phyloP scores from a whole-genome alignment of 2,329 filamentous ascomycete genomes.

The Colletotrichum orchidophilum region DNA sequence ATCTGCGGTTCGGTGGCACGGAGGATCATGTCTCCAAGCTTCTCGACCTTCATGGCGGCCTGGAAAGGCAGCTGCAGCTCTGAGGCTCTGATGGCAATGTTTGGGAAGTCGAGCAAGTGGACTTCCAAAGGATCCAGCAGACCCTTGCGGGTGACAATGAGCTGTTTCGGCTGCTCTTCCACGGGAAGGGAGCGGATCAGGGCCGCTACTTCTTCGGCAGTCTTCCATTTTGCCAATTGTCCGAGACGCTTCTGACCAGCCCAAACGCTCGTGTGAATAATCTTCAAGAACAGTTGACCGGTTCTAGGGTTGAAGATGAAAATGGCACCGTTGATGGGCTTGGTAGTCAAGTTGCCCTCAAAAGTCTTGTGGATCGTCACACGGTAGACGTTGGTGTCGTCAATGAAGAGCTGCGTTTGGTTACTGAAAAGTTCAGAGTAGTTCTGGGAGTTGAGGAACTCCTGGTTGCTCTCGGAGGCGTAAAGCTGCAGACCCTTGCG shows the following conservation, averaged over 20 bases:
- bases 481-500: slow-evolving; percentile 98
- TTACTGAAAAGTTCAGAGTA: slow-evolving; percentile 99
- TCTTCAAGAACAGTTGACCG: slow-evolving; percentile 97
- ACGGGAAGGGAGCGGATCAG: slow-evolving; percentile 94
- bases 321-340: slow-evolving; percentile 98
- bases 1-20: slow-evolving; percentile 99
- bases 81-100: slow-evolving; percentile 97
- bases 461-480: slow-evolving; percentile 97
- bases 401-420: slow-evolving; percentile 98
- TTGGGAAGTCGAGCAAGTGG: slow-evolving; percentile 96
- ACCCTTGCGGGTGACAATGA: slow-evolving; percentile 98
- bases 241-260: slow-evolving; percentile 98
- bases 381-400: slow-evolving; percentile 99
- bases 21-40: slow-evolving; percentile 98
- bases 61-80: slow-evolving; percentile 98
- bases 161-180: slow-evolving; percentile 98
- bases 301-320: slow-evolving; percentile 99
- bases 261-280: slow-evolving; percentile 99
- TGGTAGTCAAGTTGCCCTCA: slow-evolving; percentile 97
- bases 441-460: slow-evolving; percentile 99
- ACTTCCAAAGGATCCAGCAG: slow-evolving; percentile 96
- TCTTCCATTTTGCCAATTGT: slow-evolving; percentile 99
- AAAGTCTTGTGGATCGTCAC: slow-evolving; percentile 99
- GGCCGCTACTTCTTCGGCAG: slow-evolving; percentile 98
- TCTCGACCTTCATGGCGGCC: slow-evolving; percentile 99